These are phyloP conservation scores for Xylaria venustula DNA, from an alignment of 495 filamentous ascomycete species.

Conservation along the genomic window DNA sequence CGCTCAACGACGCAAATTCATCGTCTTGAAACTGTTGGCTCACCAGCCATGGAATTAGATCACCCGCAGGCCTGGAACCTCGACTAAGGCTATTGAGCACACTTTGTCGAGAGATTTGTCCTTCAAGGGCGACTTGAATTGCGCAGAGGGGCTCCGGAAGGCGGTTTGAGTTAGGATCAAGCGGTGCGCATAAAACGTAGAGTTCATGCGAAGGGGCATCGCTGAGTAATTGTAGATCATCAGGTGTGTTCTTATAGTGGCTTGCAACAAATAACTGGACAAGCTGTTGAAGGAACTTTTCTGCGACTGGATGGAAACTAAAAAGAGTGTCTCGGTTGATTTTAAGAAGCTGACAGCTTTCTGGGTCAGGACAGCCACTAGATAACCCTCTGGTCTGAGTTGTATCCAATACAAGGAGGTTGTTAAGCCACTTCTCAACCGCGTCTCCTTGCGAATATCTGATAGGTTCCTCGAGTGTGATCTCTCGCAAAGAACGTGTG, in stretches of 20 bases:
- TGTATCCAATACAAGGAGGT: slow-evolving; percentile 88
- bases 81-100: slow-evolving; percentile 85
- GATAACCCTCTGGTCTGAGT: slow-evolving; percentile 66
- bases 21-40: slow-evolving; percentile 99
- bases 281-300: slow-evolving; percentile 97
- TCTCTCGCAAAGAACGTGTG: slow-evolving; percentile 83
- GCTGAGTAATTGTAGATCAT: slow-evolving; percentile 96
- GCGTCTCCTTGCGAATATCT: slow-evolving; percentile 87
- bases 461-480: slow-evolving; percentile 90
- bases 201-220: slow-evolving; percentile 97
- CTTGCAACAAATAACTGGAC: slow-evolving; percentile 97
- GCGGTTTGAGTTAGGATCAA: slow-evolving; percentile 70
- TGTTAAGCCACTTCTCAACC: slow-evolving; percentile 96
- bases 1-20: slow-evolving; percentile 90
- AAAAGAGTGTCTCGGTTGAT: slow-evolving; percentile 98
- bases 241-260: slow-evolving; percentile 97
- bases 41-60: slow-evolving; percentile 97
- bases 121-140: slow-evolving; percentile 92
- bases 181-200: slow-evolving; percentile 88
- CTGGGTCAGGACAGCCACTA: slow-evolving; percentile 85
- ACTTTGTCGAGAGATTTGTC: slow-evolving; percentile 88
- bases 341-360: slow-evolving; percentile 82
- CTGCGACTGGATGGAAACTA: slow-evolving; percentile 95
- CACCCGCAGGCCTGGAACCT: slow-evolving; percentile 86
- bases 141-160: slow-evolving; percentile 93